phyloP scores from a whole-genome alignment of 495 filamentous ascomycete species.

The Aspergillus sclerotiicarbonarius region DNA sequence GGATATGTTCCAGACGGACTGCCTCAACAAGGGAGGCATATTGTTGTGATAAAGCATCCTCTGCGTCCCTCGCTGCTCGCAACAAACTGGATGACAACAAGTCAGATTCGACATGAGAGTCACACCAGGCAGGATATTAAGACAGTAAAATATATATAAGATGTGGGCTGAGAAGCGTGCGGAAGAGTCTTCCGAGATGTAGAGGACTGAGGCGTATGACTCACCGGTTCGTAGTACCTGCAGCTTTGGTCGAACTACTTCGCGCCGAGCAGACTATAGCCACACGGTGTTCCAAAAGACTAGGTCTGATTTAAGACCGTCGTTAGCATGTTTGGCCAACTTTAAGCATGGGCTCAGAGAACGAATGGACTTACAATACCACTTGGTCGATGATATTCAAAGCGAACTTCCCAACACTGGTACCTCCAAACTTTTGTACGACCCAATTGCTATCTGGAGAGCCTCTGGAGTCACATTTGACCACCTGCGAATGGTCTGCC shows the following conservation, averaged over 20 bases:
- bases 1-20: constrained; percentile 70
- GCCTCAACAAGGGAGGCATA: constrained; percentile 71
- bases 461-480: constrained; percentile 13
- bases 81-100: constrained; percentile 52
- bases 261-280: constrained; percentile 91
- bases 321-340: constrained; percentile 4
- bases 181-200: background rate
- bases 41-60: constrained; percentile 57
- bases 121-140: background rate
- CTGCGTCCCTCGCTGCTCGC: constrained; percentile 63
- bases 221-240: constrained; percentile 93
- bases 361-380: constrained; percentile 53
- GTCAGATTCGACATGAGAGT: background rate
- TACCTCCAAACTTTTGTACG: constrained; percentile 86
- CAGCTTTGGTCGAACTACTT: constrained; percentile 84
- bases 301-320: constrained; percentile 49
- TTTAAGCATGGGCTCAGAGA: background rate
- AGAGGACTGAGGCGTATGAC: constrained; percentile 34
- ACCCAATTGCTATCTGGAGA: constrained; percentile 54
- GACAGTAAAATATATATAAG: background rate
- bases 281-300: constrained; percentile 64
- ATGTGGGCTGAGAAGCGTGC: background rate
- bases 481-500: constrained; percentile 11
- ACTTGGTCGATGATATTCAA: constrained; percentile 72
- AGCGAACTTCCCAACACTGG: constrained; percentile 68